Conservation (phyloP, 441 rosid species). For the Brassica hybrid region DNA sequence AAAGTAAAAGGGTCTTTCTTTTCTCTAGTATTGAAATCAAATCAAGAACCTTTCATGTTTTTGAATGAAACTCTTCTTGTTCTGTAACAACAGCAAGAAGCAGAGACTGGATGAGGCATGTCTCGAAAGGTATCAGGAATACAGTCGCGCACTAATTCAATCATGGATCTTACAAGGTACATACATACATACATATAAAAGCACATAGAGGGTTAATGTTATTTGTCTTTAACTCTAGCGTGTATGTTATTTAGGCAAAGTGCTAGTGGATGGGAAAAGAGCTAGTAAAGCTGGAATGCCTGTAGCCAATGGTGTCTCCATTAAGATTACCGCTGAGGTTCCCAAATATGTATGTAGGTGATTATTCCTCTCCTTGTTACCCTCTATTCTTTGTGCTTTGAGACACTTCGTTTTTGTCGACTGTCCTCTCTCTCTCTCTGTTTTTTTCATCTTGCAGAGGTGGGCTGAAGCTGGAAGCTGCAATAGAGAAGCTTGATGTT, state of each 20-base stretch:
- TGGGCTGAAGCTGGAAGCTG: constrained; percentile 94
- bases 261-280: constrained; percentile 80
- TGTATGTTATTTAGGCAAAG: constrained; percentile 64
- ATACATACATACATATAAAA: too few relatives aligned
- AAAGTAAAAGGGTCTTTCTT: constrained; percentile 53
- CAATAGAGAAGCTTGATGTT: constrained; percentile 78
- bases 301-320: constrained; percentile 66
- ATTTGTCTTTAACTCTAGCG: neutral
- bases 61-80: constrained; percentile 11
- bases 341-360: constrained; percentile 99
- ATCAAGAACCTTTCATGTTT: neutral
- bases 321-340: constrained; percentile 79
- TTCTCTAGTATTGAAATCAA: neutral
- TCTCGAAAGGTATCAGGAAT: constrained; percentile 86
- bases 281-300: constrained; percentile 92
- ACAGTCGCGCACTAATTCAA: constrained; percentile 79
- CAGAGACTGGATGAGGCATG: constrained; percentile 93
- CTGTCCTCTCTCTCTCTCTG: constrained; percentile 6
- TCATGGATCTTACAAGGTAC: constrained; percentile 97
- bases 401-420: constrained; percentile 20
- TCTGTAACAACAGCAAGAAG: constrained; percentile 55
- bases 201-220: too few relatives aligned
- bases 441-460: constrained; percentile 58
- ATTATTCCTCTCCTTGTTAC: constrained; percentile 56
- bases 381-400: neutral